Evolutionary conservation across 1,284 basidiomycete species (phyloP), one percentile per base, ranked within the genome.

Genomic region (Phellinidium pouzarii): DNA sequence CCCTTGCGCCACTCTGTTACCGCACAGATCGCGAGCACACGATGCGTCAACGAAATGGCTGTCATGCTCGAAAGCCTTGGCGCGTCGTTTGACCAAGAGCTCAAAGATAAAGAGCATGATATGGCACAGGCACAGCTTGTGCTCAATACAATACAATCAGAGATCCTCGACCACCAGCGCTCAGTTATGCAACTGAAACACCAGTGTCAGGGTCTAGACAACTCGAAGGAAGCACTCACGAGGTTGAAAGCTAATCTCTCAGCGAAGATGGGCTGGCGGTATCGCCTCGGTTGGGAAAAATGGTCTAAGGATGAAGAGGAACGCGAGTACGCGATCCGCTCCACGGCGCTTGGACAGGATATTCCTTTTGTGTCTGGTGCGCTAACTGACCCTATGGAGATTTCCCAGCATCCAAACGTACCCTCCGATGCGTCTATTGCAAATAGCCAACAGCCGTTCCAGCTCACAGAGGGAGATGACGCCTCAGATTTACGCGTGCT

Each of bases 91-190:
- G 96, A 99, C 63, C 83, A 87, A 58, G 96, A 99, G 70, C 75
- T 98, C 20, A 78, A 82, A 55, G 87, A 92, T 53, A 94, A 95
- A 66, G 94, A 98, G 64, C 83, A 92, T 51, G 94, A 97, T 64
- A 83, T 91, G 59, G 80, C 80, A 3, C 95, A 99, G 65, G 95
- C 95, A 1, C 89, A 92, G 60, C 87, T 88, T 1, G 73, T 97
- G 51, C 76, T 97, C 25, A 77, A 78, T 46, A 92, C 89, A 63
- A 95, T 98, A 55, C 90, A 97, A 65, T 78, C 84, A 42, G 95
- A 99, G 69, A 93, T 98, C 56, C 76, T 88, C 34, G 94, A 98
- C 62, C 88, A 90, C 59, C 86, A 89, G 59, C 78, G 87, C 49
- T 75, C 83, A 0, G 84, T 93, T 34, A 74, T 77, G 20, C 80